A percentile compares a stretch with the other conserved stretches of the same genome.
phyloP scores from a whole-genome alignment of 192 early-diverging fungal species.

The Linnemannia zychae region DNA sequence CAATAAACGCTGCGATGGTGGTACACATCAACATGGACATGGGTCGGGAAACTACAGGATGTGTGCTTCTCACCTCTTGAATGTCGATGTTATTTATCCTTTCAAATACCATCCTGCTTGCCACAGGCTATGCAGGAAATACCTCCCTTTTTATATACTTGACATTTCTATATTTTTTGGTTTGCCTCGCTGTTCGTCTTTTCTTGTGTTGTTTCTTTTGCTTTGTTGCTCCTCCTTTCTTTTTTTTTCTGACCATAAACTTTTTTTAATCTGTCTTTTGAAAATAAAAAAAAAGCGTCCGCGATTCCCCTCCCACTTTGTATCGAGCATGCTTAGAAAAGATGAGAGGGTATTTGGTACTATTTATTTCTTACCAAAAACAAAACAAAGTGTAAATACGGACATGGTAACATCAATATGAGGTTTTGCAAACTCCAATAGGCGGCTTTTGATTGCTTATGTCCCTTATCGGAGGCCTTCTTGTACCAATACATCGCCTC shows the following conservation, averaged over 20 bases:
- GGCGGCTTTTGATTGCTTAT: no score
- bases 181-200: background rate
- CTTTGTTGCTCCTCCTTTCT: background rate
- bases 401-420: no score
- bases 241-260: background rate
- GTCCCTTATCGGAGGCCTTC: no score
- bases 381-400: no score
- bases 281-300: conserved; percentile 4
- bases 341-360: no score
- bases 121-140: background rate
- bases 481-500: no score
- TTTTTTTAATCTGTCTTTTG: background rate
- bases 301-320: background rate
- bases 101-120: conserved; percentile 1
- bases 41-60: conserved; percentile 1
- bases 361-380: background rate
- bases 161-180: background rate
- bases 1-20: background rate
- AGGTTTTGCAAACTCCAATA: no score
- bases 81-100: background rate
- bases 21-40: background rate
- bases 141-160: background rate
- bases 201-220: background rate
- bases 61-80: background rate
- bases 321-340: no score